Evolutionary conservation across 2,329 filamentous ascomycete species (phyloP).

Genomic region (Macroventuria anomochaeta): DNA sequence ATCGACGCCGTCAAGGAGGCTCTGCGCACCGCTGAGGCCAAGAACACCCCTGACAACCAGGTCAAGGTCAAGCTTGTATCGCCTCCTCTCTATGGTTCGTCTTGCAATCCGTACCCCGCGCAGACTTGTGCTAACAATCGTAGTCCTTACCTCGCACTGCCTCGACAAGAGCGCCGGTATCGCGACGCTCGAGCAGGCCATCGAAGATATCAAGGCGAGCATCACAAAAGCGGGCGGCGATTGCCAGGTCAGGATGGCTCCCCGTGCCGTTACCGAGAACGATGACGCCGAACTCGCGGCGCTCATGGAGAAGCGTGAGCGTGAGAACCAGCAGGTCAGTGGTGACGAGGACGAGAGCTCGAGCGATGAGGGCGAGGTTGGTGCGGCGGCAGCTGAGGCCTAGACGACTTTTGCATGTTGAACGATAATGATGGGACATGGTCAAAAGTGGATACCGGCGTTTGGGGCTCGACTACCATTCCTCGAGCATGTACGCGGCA

Average conservation of each 20-base stretch:
- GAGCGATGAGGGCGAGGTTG: constrained; percentile 82
- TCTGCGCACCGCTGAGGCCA: constrained; percentile 86
- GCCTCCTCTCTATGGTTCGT: constrained; percentile 77
- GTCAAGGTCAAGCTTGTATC: constrained; percentile 99
- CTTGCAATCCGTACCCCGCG: no score
- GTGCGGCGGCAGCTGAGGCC: constrained; percentile 46
- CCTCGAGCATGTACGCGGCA: constrained; percentile 26
- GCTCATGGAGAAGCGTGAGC: constrained; percentile 98
- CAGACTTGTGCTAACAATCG: constrained; percentile 21
- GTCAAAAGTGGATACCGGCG: constrained; percentile 41
- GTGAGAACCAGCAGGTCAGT: constrained; percentile 96
- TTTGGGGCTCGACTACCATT: constrained; percentile 31
- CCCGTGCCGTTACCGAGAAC: constrained; percentile 98
- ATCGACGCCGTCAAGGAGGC: constrained; percentile 98
- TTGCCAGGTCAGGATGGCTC: constrained; percentile 95
- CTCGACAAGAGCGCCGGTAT: constrained; percentile 92
- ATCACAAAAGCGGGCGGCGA: constrained; percentile 81
- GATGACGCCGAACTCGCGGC: constrained; percentile 97
- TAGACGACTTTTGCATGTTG: constrained; percentile 27
- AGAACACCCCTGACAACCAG: constrained; percentile 89
- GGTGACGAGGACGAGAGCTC: constrained; percentile 96
- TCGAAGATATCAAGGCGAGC: constrained; percentile 80
- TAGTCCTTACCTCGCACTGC: constrained; percentile 90
- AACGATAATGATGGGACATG: constrained; percentile 26
- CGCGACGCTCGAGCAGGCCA: constrained; percentile 82